These are phyloP conservation scores for Sporothrix phasma DNA, from an alignment of 2,329 filamentous ascomycete genomes.

Conservation along the genomic window DNA sequence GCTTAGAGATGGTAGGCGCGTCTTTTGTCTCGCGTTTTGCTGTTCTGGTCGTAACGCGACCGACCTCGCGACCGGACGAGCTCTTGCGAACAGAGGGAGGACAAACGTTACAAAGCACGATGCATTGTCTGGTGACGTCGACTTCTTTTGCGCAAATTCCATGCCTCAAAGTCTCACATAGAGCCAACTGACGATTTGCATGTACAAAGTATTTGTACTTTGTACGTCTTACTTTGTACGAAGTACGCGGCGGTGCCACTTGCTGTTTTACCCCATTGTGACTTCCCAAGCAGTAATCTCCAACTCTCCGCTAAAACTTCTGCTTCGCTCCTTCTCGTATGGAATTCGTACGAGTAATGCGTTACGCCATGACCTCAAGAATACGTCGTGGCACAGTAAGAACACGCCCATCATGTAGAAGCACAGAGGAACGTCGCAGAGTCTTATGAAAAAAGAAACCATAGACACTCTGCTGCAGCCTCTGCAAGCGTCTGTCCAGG, in stretches of 20 bases:
- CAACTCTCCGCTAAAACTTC: not conserved
- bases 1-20: not conserved
- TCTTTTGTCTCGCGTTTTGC: not conserved
- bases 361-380: not conserved
- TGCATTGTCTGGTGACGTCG: too few species aligned
- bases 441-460: not conserved
- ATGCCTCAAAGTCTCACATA: too few species aligned
- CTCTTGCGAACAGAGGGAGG: not conserved
- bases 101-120: too few species aligned
- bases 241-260: not conserved
- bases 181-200: not conserved
- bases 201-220: too few species aligned
- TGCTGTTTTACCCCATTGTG: not conserved
- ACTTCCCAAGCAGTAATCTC: conserved; percentile 3
- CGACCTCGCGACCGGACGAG: not conserved
- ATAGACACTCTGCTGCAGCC: too few species aligned
- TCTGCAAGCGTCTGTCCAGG: not conserved
- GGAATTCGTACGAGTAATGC: too few species aligned
- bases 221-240: too few species aligned
- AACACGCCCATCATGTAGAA: too few species aligned
- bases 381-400: not conserved
- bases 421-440: too few species aligned
- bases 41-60: not conserved
- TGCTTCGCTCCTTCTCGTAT: not conserved
- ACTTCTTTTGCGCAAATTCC: too few species aligned